These are phyloP conservation scores for Trametes punicea DNA, from an alignment of 768 basidiomycete genomes.

Conservation along the genomic window DNA sequence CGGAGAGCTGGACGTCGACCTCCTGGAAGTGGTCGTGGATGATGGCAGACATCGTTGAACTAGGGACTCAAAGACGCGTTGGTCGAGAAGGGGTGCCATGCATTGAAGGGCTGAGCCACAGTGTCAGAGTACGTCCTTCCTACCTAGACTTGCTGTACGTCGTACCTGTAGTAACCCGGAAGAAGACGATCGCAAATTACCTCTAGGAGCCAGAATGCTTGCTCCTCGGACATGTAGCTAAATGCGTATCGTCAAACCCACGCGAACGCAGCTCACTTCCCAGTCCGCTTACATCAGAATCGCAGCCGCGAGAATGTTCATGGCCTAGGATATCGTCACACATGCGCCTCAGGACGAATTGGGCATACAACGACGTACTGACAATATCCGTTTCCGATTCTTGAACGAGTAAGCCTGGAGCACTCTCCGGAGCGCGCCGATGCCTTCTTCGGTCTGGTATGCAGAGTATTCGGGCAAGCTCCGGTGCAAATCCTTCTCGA, in stretches of 20 bases:
- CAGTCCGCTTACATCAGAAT: slow-evolving; percentile 68
- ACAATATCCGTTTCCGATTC: slow-evolving; percentile 93
- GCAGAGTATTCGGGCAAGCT: slow-evolving; percentile 96
- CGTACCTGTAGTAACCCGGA: slow-evolving; percentile 95
- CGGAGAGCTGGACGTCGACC: slow-evolving; percentile 95
- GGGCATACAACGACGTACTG: slow-evolving; percentile 45
- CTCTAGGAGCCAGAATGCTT: slow-evolving; percentile 95
- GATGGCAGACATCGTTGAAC: slow-evolving; percentile 88
- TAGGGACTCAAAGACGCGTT: slow-evolving; percentile 94
- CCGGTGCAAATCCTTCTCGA: slow-evolving; percentile 96
- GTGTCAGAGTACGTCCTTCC: neutral
- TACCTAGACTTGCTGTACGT: neutral
- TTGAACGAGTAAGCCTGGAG: slow-evolving; percentile 94
- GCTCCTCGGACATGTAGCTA: slow-evolving; percentile 99
- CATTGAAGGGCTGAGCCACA: slow-evolving; percentile 79
- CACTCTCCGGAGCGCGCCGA: slow-evolving; percentile 79
- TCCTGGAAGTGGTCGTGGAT: slow-evolving; percentile 89
- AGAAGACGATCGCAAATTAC: slow-evolving; percentile 92
- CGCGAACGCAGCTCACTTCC: neutral
- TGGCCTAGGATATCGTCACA: slow-evolving; percentile 53
- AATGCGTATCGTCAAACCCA: neutral
- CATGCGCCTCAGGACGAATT: neutral
- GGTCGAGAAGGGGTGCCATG: slow-evolving; percentile 96
- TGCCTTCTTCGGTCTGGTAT: slow-evolving; percentile 89
- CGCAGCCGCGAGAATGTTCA: slow-evolving; percentile 98